A percentile compares a stretch with the other conserved stretches of the same genome.
phyloP scores from a whole-genome alignment of 2,329 filamentous ascomycete genomes.

The Fusarium coffeatum region DNA sequence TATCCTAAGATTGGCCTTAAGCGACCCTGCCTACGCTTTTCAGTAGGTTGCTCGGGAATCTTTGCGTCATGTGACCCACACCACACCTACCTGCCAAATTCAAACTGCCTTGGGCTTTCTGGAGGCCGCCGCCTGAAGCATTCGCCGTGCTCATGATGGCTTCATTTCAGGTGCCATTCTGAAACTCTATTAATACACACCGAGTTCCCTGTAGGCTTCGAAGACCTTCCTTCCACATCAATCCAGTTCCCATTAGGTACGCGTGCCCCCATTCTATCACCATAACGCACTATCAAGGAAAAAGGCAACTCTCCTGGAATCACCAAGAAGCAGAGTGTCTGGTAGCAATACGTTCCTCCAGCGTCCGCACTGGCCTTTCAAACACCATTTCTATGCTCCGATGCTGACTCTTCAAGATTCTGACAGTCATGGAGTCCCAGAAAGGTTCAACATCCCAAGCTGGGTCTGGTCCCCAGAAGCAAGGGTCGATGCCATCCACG shows the following conservation, averaged over 20 bases:
- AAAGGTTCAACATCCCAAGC: not conserved
- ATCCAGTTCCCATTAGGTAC: not conserved
- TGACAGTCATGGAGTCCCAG: not conserved
- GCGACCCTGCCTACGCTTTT: too few species aligned
- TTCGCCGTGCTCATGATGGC: rapidly evolving
- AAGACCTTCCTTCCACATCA: rapidly evolving
- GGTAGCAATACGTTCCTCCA: too few species aligned
- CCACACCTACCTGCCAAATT: not conserved
- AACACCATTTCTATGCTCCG: not conserved
- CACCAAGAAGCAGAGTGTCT: too few species aligned
- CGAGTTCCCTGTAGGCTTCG: not conserved
- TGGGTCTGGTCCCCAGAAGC: not conserved
- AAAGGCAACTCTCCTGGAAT: not conserved
- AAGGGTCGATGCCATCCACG: not conserved
- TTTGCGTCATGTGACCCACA: not conserved
- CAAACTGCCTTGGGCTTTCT: not conserved
- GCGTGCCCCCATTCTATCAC: not conserved
- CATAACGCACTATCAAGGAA: not conserved
- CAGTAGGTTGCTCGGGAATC: not conserved
- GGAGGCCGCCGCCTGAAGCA: not conserved
- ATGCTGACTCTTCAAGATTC: rapidly evolving
- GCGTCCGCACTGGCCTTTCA: not conserved
- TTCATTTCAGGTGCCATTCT: not conserved
- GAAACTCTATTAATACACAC: not conserved
- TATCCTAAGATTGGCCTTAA: too few species aligned